phyloP scores from a whole-genome alignment of 202 grass and related monocot genomes.

The Setaria viridis region DNA sequence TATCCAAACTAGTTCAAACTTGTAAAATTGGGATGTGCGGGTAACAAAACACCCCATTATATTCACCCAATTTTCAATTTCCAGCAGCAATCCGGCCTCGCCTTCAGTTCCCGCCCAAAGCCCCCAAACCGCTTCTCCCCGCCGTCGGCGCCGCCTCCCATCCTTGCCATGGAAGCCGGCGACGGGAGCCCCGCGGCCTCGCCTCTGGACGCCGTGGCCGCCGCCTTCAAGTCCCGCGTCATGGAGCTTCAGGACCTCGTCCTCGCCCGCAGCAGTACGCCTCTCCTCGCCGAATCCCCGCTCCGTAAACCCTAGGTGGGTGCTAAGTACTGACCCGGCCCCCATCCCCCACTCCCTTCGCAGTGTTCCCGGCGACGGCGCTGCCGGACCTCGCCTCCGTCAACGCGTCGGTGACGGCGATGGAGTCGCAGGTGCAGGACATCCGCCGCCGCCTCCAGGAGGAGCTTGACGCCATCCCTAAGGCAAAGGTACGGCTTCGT shows the following conservation, averaged over 20 bases:
- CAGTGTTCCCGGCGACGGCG: conserved; percentile 73
- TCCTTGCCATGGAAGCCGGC: conserved; percentile 64
- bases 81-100: not conserved
- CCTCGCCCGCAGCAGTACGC: conserved; percentile 87
- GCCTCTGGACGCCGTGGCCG: conserved; percentile 61
- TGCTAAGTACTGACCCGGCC: conserved; percentile 23
- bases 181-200: conserved; percentile 51
- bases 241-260: conserved; percentile 79
- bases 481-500: conserved; percentile 73
- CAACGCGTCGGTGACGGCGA: conserved; percentile 65
- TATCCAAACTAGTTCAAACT: no score
- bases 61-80: not conserved
- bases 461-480: conserved; percentile 80
- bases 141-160: not conserved
- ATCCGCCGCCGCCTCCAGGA: conserved; percentile 72
- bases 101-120: not conserved
- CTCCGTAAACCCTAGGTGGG: conserved; percentile 23
- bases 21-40: no score
- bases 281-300: conserved; percentile 1
- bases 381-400: conserved; percentile 71
- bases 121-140: not conserved
- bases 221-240: conserved; percentile 69
- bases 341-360: not conserved
- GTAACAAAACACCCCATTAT: no score
- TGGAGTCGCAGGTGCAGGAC: conserved; percentile 79